These are phyloP conservation scores for Urtica urens DNA, from an alignment of 306 rosid genomes.

Conservation along the genomic window DNA sequence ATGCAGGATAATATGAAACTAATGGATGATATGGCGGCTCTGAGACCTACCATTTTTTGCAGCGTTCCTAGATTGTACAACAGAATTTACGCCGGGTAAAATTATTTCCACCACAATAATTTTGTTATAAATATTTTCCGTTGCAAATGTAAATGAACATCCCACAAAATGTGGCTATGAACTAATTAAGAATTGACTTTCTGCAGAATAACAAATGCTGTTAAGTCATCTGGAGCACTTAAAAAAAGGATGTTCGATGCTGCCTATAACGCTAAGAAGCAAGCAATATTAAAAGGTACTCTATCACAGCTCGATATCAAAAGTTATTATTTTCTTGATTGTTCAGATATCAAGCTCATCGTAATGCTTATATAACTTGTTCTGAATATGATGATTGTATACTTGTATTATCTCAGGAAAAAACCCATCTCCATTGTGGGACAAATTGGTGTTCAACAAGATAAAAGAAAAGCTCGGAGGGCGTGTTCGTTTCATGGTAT, in stretches of 20 bases:
- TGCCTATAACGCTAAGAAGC: slow-evolving; percentile 88
- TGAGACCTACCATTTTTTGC: slow-evolving; percentile 87
- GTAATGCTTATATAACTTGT: too few relatives aligned
- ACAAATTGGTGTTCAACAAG: slow-evolving; percentile 87
- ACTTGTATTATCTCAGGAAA: slow-evolving; percentile 41
- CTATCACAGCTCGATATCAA: not conserved
- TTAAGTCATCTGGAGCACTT: slow-evolving; percentile 79
- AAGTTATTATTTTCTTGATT: not conserved
- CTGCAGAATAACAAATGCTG: slow-evolving; percentile 68
- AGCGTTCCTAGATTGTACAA: slow-evolving; percentile 98
- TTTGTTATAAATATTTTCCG: slow-evolving; percentile 2
- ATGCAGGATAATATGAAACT: slow-evolving; percentile 90
- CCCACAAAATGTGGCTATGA: slow-evolving; percentile 13
- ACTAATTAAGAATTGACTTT: slow-evolving; percentile 16
- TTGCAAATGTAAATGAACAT: slow-evolving; percentile 9
- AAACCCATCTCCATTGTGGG: slow-evolving; percentile 91
- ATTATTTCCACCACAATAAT: too few relatives aligned
- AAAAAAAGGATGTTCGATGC: slow-evolving; percentile 79
- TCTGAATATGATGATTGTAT: not conserved
- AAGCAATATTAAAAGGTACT: slow-evolving; percentile 76
- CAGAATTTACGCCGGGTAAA: slow-evolving; percentile 93
- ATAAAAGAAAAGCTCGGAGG: slow-evolving; percentile 95
- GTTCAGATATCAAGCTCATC: not conserved
- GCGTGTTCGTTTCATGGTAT: slow-evolving; percentile 72
- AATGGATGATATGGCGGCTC: slow-evolving; percentile 77